phyloP scores from a whole-genome alignment of 106 monocot species.

The Alisma plantagoaquatica region DNA sequence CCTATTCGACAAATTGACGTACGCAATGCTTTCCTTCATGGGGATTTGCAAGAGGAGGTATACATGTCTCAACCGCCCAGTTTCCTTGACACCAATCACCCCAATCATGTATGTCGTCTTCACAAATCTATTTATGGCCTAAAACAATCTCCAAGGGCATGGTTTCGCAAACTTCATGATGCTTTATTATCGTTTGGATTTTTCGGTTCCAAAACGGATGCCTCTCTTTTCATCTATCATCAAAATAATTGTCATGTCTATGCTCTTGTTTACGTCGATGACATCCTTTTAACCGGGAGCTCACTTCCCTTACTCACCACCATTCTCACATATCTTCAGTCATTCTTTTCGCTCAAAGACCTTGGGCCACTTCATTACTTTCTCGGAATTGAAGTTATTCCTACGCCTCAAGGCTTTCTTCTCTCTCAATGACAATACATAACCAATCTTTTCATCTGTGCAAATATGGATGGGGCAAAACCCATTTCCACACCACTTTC shows the following conservation, averaged over 20 bases:
- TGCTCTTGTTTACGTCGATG: constrained; percentile 5
- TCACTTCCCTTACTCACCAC: background rate
- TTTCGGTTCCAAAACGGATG: background rate
- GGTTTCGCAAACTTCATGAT: background rate
- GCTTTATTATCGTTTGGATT: background rate
- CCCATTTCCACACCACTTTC: background rate
- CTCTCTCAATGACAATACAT: constrained; percentile 1
- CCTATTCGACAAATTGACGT: constrained; percentile 1
- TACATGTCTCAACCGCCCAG: background rate
- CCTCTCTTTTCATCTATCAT: background rate
- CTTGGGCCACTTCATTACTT: constrained; percentile 5
- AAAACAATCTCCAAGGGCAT: too few relatives aligned
- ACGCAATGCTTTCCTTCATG: constrained; percentile 4
- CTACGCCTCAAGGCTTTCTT: background rate
- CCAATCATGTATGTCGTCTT: constrained; percentile 3
- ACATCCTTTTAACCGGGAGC: background rate
- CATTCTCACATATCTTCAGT: background rate
- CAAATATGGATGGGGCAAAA: background rate
- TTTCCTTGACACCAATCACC: background rate
- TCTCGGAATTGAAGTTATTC: background rate
- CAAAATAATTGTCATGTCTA: background rate
- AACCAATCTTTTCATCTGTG: background rate
- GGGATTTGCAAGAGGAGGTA: background rate
- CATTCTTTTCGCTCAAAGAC: background rate
- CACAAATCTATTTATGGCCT: background rate